These are phyloP conservation scores for Dendrobium officinale DNA, from an alignment of 106 monocot genomes.

Conservation along the genomic window DNA sequence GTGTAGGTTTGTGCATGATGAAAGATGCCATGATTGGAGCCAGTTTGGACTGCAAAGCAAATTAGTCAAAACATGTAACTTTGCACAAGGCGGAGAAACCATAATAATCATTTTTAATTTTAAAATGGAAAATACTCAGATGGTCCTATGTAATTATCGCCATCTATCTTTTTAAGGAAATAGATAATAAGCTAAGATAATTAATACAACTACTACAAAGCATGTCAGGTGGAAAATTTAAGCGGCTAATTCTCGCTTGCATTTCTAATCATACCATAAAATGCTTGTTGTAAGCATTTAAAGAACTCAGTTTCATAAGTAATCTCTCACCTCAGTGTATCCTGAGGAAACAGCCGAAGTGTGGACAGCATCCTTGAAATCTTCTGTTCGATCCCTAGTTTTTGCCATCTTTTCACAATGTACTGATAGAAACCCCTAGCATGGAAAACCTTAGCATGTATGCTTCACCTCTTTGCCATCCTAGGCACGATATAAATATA, in stretches of 20 bases:
- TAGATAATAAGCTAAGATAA: background rate
- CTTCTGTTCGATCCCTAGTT: constrained; percentile 71
- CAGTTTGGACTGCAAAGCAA: constrained; percentile 55
- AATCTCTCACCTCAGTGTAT: constrained; percentile 57
- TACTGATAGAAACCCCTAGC: background rate
- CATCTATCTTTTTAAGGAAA: background rate
- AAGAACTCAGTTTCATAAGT: background rate
- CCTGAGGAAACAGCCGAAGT: constrained; percentile 50
- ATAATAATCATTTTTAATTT: background rate
- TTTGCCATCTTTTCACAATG: constrained; percentile 42
- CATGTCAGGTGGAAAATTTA: background rate
- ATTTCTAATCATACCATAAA: background rate
- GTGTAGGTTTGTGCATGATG: constrained; percentile 64
- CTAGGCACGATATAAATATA: background rate
- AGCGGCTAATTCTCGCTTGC: background rate
- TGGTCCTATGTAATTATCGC: background rate
- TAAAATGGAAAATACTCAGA: background rate
- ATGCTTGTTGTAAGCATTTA: background rate
- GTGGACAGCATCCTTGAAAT: constrained; percentile 75
- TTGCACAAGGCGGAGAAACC: too few relatives aligned
- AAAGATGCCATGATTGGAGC: constrained; percentile 67
- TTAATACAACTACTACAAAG: background rate
- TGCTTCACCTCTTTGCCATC: background rate
- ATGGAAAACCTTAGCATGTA: background rate
- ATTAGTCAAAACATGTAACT: background rate